Base-by-base conservation (phyloP, 2,329 filamentous ascomycete species). In the Aotearoamyces nothofagi region DNA sequence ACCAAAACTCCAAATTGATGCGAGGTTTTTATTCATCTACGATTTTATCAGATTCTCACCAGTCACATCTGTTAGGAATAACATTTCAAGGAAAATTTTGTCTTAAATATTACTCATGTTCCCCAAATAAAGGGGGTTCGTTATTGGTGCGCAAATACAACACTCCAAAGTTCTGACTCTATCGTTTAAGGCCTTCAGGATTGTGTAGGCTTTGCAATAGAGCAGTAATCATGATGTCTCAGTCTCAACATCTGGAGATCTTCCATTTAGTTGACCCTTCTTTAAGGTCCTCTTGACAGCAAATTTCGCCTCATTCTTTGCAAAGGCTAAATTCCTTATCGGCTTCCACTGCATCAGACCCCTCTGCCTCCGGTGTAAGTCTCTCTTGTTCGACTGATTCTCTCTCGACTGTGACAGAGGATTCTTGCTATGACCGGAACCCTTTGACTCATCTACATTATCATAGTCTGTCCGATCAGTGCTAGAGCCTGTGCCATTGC, bases 281-380 rank as follows among this genome's bases (percentile, higher is more conserved):
- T 79, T 78, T 51, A 76, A 79, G 31, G 92, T 56, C 50, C 80
- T 81, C 24, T 74, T 63, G 4, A 84, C 53, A 0, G 80, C 82
- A 55, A 76, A 86, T 44, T 78, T 77, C 1, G 79, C 72, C 58
- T 96, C 81, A 44, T 94, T 66, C 55, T 90, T 92, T 24, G 77
- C 86, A 51, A 94, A 96, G 40, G 75, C 72, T 13, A 72, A 61
- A 48, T 93, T 93, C 22, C 87, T 66, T 49, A 86, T 79, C 0
- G 87, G 86, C 46, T 75, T 80, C 84, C 86, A 96, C 52, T 96
- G 87, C 82, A 94, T 92, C 47, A 93, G 45, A 0, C 87, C 87
- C 8, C 86, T 66, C 42, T 94, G 84, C 55, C 86, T 83, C 1
- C 86, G 69, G 50, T 86, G 78, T 49, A 94, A 63, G 25, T 79